Evolutionary conservation across 495 filamentous ascomycete species (phyloP).

Genomic region (Emericellopsis terricola): DNA sequence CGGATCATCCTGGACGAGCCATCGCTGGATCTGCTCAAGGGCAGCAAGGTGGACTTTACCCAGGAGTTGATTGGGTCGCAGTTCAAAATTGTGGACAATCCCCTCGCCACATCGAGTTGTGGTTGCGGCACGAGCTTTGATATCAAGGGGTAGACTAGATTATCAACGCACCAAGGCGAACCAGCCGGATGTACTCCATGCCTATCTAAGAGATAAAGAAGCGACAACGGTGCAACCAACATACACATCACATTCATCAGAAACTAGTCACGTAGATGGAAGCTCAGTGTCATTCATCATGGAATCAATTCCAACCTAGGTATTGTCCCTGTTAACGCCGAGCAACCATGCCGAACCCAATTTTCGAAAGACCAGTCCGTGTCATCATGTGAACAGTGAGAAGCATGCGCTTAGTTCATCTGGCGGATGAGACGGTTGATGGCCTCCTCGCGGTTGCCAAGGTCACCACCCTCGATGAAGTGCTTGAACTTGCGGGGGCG

Average conservation of each 20-base stretch:
- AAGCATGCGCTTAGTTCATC: slow-evolving; percentile 68
- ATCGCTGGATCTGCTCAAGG: slow-evolving; percentile 76
- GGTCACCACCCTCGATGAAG: slow-evolving; percentile 96
- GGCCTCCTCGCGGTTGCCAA: slow-evolving; percentile 96
- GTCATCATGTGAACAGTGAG: no score
- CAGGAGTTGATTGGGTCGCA: slow-evolving; percentile 96
- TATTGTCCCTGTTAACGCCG: slow-evolving; percentile 10
- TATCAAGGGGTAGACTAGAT: slow-evolving; percentile 39
- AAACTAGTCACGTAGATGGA: not conserved
- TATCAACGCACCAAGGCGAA: no score
- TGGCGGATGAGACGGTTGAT: slow-evolving; percentile 92
- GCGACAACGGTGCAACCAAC: not conserved
- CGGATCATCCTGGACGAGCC: slow-evolving; percentile 81
- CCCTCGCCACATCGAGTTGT: slow-evolving; percentile 79
- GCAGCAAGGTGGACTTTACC: slow-evolving; percentile 87
- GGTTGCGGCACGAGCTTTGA: slow-evolving; percentile 98
- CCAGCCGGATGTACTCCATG: not conserved
- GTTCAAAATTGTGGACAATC: slow-evolving; percentile 92
- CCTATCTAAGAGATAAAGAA: not conserved
- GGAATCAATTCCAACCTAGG: slow-evolving; percentile 2
- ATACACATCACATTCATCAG: not conserved
- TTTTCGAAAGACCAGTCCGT: no score
- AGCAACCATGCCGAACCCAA: slow-evolving; percentile 20
- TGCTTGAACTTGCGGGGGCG: slow-evolving; percentile 93
- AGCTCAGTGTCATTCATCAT: slow-evolving; percentile 5